phyloP scores from a whole-genome alignment of 495 filamentous ascomycete genomes.

The Haplographium delicatum region DNA sequence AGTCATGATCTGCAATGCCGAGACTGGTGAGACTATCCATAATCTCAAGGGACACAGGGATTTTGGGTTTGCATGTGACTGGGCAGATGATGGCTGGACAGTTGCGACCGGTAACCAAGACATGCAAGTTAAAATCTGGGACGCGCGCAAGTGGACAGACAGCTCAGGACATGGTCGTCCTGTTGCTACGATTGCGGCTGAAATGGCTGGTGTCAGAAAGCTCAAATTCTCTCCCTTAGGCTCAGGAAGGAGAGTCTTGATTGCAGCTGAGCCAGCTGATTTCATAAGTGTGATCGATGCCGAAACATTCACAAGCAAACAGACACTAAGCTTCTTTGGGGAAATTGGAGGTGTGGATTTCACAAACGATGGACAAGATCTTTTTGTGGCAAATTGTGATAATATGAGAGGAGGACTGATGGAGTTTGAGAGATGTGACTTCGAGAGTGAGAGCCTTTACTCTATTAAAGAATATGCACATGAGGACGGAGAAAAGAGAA shows the following conservation, averaged over 20 bases:
- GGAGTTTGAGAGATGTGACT: slow-evolving; percentile 59
- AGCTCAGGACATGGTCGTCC: slow-evolving; percentile 36
- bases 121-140: slow-evolving; percentile 77
- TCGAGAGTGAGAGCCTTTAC: slow-evolving; percentile 38
- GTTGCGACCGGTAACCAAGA: slow-evolving; percentile 92
- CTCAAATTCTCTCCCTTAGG: slow-evolving; percentile 80
- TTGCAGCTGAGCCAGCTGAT: slow-evolving; percentile 81
- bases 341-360: slow-evolving; percentile 76
- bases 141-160: slow-evolving; percentile 66
- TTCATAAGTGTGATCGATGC: slow-evolving; percentile 75
- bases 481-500: too few species aligned
- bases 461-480: slow-evolving; percentile 11
- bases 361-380: slow-evolving; percentile 61
- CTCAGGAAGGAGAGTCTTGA: slow-evolving; percentile 63
- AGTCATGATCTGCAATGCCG: slow-evolving; percentile 45
- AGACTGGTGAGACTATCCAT: slow-evolving; percentile 39
- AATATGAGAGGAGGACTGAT: slow-evolving; percentile 72
- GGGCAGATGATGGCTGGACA: slow-evolving; percentile 83
- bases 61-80: slow-evolving; percentile 84
- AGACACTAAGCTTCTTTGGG: slow-evolving; percentile 81
- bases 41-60: slow-evolving; percentile 68
- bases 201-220: slow-evolving; percentile 72
- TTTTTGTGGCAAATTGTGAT: slow-evolving; percentile 75
- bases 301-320: slow-evolving; percentile 56
- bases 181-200: slow-evolving; percentile 61